Evolutionary conservation across 441 rosid genomes (phyloP), one percentile per base, ranked within the genome.

Genomic region (Croton setiger): DNA sequence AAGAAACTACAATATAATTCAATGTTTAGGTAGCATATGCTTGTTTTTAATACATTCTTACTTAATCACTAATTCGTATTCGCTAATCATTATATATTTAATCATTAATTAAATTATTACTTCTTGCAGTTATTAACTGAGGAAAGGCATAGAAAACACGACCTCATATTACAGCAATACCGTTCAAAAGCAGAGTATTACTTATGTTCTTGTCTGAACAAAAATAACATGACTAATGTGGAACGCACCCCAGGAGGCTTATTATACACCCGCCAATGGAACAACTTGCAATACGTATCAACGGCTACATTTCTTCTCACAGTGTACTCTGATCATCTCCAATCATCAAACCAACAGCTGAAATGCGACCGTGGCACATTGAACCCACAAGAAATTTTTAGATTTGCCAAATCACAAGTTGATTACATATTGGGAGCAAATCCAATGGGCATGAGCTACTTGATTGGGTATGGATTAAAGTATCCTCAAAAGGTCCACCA

Each of bases 241-340:
- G 79, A 77, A 2, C 81, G 80, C 52, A 91, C 92, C 31, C 96
- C 96, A 0, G 92, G 76, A n/a, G 97, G 97, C 37, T 78, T 94
- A 39, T 77, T 94, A 35, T 89, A 79, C 82, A 71, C 88, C 75
- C 82, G 97, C 62, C 85, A 88, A 80, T 94, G 98, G 98, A 94
- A 94, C 90, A 94, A 94, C 70, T 82, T 94, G 84, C 97, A 94
- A 73, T 91, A 94, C 61, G 93, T 86, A 8, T 86, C 97, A 4
- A 76, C 97, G 0, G 88, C 98, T 0, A 74, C 90, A 0, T 94
- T 94, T 73, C 96, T 94, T 58, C 84, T 94, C 64, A 85, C 91
- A 1, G 18, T 86, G n/a, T 94, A 91, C 80, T 91, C 97, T 0
- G 92, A 88, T 44, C 70, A 83, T 75, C 88, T 94, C 9, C 61